Evolutionary conservation across 352 stramenopile genomes (phyloP).

Genomic region (Phytopythium delawarense): DNA sequence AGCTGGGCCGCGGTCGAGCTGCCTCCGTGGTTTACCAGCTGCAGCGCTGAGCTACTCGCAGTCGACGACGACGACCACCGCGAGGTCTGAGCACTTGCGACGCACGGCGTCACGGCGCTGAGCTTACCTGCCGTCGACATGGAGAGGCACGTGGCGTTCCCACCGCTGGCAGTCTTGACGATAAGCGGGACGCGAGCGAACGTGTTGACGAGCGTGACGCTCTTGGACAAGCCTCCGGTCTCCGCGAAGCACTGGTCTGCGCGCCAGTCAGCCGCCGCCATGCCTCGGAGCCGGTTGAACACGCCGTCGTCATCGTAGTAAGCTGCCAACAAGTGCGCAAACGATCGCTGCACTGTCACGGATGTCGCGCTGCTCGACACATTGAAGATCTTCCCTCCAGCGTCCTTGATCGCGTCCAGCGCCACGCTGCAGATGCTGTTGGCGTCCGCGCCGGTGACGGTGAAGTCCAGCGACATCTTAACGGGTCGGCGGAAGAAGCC

Average conservation of each 20-base stretch:
- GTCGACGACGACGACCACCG: background rate
- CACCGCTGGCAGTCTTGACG: background rate
- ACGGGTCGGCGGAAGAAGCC: constrained; percentile 28
- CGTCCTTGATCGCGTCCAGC: background rate
- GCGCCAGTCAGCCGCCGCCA: constrained; percentile 22
- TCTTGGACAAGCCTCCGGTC: constrained; percentile 7
- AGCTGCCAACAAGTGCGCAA: constrained; percentile 19
- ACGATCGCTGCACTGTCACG: constrained; percentile 20
- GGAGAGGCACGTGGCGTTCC: background rate
- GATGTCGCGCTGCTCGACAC: background rate
- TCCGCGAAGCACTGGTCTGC: constrained; percentile 31
- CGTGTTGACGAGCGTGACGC: background rate
- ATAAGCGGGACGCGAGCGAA: background rate
- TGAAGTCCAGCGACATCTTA: constrained; percentile 32
- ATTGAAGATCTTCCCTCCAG: constrained; percentile 1
- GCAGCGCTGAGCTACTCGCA: background rate
- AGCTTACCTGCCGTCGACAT: background rate
- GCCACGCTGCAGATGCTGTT: constrained; percentile 6
- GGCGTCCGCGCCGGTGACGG: constrained; percentile 11
- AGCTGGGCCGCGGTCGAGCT: background rate
- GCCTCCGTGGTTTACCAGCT: background rate
- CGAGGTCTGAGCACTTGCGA: background rate
- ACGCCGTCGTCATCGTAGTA: constrained; percentile 16
- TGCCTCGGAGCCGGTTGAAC: constrained; percentile 27
- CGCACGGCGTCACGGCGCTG: background rate